Percentiles rank a stretch among this genome's conserved stretches.
Evolutionary conservation across 495 filamentous ascomycete genomes (phyloP).

Genomic region (Polyplosphaeria fusca): DNA sequence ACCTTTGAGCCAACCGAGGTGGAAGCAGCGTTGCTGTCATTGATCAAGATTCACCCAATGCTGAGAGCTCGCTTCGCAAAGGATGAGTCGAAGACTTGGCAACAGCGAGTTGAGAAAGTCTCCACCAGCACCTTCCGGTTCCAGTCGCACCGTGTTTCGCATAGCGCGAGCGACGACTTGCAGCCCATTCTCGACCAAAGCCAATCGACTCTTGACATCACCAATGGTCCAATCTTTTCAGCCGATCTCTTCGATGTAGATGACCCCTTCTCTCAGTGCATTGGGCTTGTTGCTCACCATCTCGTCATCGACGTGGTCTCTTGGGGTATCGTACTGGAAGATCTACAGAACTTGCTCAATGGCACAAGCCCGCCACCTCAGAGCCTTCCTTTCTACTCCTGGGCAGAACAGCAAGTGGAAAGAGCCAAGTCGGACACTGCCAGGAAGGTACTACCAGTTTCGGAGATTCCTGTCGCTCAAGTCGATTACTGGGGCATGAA

Average conservation of each 20-base stretch:
- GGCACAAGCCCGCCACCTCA: constrained; percentile 17
- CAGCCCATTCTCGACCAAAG: constrained; percentile 25
- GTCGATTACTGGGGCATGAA: constrained; percentile 34
- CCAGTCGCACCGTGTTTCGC: constrained; percentile 4
- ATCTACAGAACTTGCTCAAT: constrained; percentile 30
- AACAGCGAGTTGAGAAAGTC: constrained; percentile 24
- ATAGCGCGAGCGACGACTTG: neutral
- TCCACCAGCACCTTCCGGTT: constrained; percentile 20
- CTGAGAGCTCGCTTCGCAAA: constrained; percentile 60
- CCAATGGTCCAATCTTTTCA: constrained; percentile 27
- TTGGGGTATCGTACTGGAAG: constrained; percentile 32
- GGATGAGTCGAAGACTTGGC: constrained; percentile 20
- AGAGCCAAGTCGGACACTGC: constrained; percentile 15
- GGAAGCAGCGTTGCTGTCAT: constrained; percentile 52
- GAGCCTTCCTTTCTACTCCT: constrained; percentile 30
- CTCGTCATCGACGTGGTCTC: constrained; percentile 35
- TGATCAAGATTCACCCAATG: constrained; percentile 68
- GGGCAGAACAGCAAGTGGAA: constrained; percentile 25
- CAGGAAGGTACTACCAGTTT: constrained; percentile 9
- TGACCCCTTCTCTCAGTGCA: constrained; percentile 11
- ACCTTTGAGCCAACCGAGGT: constrained; percentile 49
- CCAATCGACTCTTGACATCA: constrained; percentile 25
- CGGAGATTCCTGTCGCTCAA: constrained; percentile 13
- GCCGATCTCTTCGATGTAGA: constrained; percentile 30
- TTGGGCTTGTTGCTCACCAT: constrained; percentile 31